A percentile compares a stretch with the other conserved stretches of the same genome.
Evolutionary conservation across 768 basidiomycete genomes (phyloP).

Genomic region (Lactarius vividus): DNA sequence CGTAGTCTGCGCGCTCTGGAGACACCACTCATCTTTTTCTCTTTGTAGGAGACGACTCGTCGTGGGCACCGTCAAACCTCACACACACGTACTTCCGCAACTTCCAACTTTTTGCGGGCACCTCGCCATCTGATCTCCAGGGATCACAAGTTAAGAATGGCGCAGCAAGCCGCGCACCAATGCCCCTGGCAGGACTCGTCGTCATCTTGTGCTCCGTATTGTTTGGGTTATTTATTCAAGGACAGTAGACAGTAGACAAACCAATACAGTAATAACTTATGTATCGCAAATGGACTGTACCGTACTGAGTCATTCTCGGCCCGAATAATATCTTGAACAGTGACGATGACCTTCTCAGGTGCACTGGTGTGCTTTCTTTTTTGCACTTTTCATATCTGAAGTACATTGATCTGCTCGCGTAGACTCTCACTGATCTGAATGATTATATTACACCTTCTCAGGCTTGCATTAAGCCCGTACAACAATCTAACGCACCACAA

Average conservation of each 20-base stretch:
- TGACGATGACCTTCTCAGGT: conserved; percentile 23
- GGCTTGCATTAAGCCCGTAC: conserved; percentile 95
- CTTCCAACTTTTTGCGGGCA: conserved; percentile 47
- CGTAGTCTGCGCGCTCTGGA: neutral
- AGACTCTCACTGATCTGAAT: conserved; percentile 93
- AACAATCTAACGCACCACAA: conserved; percentile 42
- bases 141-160: conserved; percentile 14
- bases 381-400: neutral
- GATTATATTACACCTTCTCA: conserved; percentile 97
- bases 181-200: neutral
- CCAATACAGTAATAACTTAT: neutral
- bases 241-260: neutral
- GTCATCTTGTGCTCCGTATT: conserved; percentile 6
- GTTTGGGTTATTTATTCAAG: conserved; percentile 4
- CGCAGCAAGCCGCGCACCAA: neutral
- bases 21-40: conserved; percentile 24
- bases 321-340: neutral
- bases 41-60: conserved; percentile 52
- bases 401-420: neutral
- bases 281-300: neutral
- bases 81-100: conserved; percentile 78
- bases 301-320: neutral
- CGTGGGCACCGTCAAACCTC: conserved; percentile 68
- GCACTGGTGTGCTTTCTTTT: conserved; percentile 17
- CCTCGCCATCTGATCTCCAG: conserved; percentile 23